Evolutionary conservation across 768 basidiomycete species (phyloP).

Genomic region (Pisolithus orientalis): DNA sequence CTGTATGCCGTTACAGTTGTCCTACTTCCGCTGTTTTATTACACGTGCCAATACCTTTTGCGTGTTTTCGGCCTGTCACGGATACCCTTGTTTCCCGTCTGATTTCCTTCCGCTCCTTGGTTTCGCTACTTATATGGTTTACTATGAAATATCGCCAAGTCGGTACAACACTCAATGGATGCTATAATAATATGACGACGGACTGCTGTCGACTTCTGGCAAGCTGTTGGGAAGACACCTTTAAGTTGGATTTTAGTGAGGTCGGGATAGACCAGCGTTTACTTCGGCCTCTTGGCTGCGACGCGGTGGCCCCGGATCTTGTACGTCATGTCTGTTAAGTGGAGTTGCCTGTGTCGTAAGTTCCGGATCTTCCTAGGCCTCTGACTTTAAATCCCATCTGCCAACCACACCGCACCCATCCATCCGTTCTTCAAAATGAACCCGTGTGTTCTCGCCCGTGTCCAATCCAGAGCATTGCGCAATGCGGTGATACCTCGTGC

Average conservation of each 20-base stretch:
- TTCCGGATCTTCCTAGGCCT: too few relatives aligned
- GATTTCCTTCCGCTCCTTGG: constrained; percentile 11
- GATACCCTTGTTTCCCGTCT: constrained; percentile 22
- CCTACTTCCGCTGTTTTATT: constrained; percentile 16
- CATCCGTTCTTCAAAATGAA: constrained; percentile 19
- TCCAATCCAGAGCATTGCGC: constrained; percentile 11
- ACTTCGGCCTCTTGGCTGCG: too few relatives aligned
- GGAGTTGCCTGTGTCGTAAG: too few relatives aligned
- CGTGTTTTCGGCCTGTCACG: constrained; percentile 13
- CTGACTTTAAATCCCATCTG: too few relatives aligned
- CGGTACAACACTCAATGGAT: constrained; percentile 8
- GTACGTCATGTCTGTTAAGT: too few relatives aligned
- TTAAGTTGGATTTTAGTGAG: neutral
- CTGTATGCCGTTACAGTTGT: neutral
- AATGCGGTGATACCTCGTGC: constrained; percentile 9
- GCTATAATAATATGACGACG: constrained; percentile 22
- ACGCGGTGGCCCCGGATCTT: too few relatives aligned
- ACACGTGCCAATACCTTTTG: constrained; percentile 15
- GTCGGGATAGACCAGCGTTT: too few relatives aligned
- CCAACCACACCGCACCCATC: too few relatives aligned
- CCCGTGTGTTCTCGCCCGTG: constrained; percentile 20
- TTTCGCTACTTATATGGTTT: constrained; percentile 27
- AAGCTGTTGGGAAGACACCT: neutral
- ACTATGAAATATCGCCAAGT: constrained; percentile 25
- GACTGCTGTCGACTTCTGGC: neutral